phyloP scores from a whole-genome alignment of 179 eudicot species.

The Amaranthus tricolor region DNA sequence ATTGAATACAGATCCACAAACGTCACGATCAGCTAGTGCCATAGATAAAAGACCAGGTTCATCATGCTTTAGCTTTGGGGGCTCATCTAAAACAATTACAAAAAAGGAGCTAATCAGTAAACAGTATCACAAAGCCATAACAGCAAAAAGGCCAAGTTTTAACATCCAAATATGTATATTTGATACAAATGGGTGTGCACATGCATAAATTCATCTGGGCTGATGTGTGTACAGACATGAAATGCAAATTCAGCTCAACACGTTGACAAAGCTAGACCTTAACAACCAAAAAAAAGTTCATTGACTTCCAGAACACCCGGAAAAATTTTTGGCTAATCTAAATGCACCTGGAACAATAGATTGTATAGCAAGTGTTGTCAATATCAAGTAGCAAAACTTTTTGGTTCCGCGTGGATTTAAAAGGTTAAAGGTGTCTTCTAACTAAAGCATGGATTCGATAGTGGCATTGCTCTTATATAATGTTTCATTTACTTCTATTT shows the following conservation, averaged over 20 bases:
- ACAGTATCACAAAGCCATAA: not conserved
- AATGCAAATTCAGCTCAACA: not conserved
- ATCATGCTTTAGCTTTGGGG: conserved; percentile 75
- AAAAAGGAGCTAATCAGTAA: not conserved
- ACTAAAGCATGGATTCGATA: too few relatives aligned
- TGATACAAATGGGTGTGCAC: not conserved
- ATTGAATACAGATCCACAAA: conserved; percentile 74
- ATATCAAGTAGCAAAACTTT: too few relatives aligned
- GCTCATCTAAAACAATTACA: conserved; percentile 59
- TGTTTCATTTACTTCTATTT: too few relatives aligned
- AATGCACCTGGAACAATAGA: too few relatives aligned
- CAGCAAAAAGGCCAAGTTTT: not conserved
- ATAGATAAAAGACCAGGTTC: conserved; percentile 82
- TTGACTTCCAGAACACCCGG: not conserved
- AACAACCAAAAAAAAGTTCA: not conserved
- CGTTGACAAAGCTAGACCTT: not conserved
- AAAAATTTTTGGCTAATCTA: too few relatives aligned
- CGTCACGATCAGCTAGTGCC: conserved; percentile 80
- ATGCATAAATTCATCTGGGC: not conserved
- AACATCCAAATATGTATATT: not conserved
- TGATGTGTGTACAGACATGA: not conserved
- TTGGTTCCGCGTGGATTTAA: too few relatives aligned
- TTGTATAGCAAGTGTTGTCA: too few relatives aligned
- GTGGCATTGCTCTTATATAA: too few relatives aligned
- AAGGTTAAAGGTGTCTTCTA: too few relatives aligned